phyloP scores from a whole-genome alignment of 2,329 filamentous ascomycete species.

The Parastagonospora avenae region DNA sequence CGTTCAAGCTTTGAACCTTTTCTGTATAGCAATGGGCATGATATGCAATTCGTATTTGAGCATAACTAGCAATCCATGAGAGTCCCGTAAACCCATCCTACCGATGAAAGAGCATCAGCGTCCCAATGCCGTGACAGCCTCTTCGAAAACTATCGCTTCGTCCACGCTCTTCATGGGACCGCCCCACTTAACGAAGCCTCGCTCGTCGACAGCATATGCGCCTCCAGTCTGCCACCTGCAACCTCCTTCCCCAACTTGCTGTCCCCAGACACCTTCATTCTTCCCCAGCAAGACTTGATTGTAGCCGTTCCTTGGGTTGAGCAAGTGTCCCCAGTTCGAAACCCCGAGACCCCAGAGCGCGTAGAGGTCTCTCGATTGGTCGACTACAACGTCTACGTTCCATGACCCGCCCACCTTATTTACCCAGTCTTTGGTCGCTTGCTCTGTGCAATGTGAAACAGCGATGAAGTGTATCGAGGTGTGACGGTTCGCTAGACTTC shows the following conservation, averaged over 20 bases:
- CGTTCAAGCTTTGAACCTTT: no score
- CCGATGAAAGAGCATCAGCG: slow-evolving; percentile 2
- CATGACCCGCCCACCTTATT: slow-evolving; percentile 63
- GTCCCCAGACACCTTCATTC: slow-evolving; percentile 43
- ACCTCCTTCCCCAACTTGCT: slow-evolving; percentile 41
- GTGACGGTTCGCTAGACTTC: slow-evolving; percentile 60
- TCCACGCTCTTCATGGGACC: slow-evolving; percentile 44
- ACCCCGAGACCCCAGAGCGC: slow-evolving; percentile 65
- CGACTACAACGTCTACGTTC: slow-evolving; percentile 61
- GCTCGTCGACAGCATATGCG: slow-evolving; percentile 38
- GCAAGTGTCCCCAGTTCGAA: slow-evolving; percentile 40
- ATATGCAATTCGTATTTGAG: no score
- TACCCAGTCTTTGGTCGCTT: slow-evolving; percentile 63
- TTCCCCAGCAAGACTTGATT: slow-evolving; percentile 43
- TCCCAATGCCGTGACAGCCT: slow-evolving; percentile 38
- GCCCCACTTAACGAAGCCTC: slow-evolving; percentile 42
- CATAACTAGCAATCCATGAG: no score
- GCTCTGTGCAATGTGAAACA: slow-evolving; percentile 63
- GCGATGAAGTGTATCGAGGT: slow-evolving; percentile 61
- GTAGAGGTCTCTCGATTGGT: slow-evolving; percentile 63
- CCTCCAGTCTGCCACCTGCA: slow-evolving; percentile 45
- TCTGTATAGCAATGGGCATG: no score
- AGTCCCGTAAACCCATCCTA: no score
- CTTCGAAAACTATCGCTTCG: slow-evolving; percentile 36
- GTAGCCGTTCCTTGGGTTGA: slow-evolving; percentile 43